Base-by-base conservation (phyloP, 2,329 filamentous ascomycete genomes). In the Chaetomium sp. region DNA sequence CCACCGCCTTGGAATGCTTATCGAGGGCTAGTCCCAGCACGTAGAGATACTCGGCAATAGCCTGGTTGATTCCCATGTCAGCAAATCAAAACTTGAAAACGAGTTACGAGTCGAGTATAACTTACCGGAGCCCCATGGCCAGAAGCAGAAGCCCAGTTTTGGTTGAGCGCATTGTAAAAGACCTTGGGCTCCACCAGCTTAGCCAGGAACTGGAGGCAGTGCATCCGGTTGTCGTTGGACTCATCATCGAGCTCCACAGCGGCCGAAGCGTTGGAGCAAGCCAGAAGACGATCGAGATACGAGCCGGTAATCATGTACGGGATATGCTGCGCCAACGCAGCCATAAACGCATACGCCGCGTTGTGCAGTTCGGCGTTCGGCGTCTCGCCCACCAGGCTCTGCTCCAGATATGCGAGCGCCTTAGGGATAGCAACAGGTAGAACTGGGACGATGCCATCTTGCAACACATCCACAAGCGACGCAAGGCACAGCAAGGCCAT, bases 401-500 rank as follows among this genome's bases (percentile, higher is more conserved):
- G 72, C 50, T 84, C 76, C 49, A 97, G 79, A 62, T 95, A 87
- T 5, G 77, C 71, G 45, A 96, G 78, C 0, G 87, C 81, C 60
- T 82, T 85, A 0, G 86, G 84, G 42, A 96, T 81, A 0, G 90
- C 85, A 32, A 78, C 78, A 0, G 92, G 90, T 19, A 97, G 75
- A 0, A 96, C 79, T 0, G 91, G 88, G 19, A 97, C 87, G 57
- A 95, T 87, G 10, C 86, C 87, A 61, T 96, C 90, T 56, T 88
- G 86, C 41, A 97, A 76, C 7, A 96, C 90, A 64, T 96, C 90
- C 4, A 95, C 85, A 64, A 95, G 82, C 1, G 91, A 96, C 3
- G 92, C 87, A 55, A 99, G 79, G 67, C 91, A 96, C 49, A 96
- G 75, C 46, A 96, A 75, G n/a, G 90, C 89, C 76, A 95, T 88